Evolutionary conservation across 768 basidiomycete genomes (phyloP), one percentile per base, ranked within the genome.

Genomic region (Pleurotus djamor): DNA sequence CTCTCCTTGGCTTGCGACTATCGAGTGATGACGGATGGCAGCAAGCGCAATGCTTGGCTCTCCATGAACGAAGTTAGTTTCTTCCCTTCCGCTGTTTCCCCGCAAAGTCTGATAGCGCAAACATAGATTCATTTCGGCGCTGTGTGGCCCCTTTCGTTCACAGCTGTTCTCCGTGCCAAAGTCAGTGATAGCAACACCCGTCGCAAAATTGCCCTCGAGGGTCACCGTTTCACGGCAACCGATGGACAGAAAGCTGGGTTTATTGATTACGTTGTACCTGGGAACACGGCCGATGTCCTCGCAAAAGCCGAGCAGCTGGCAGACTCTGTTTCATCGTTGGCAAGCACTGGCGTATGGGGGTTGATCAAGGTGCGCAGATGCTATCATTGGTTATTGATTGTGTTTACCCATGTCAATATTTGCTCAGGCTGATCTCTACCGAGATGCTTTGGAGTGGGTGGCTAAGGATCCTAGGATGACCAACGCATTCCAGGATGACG

Each of bases 31-130:
- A 91, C 86, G 12, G 87, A 91, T 63, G 94, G 89, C 13, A 86
- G 78, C 65, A 83, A 80, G 64, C 87, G 87, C 34, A 86, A 87
- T 66, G 88, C 89, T 1, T 95, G 93, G 89, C 73, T 92, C 54
- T 92, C 88, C 69, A 96, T 97, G 94, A 98, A 96, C 68, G 95
- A 96, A 77, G 89, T 91, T 28, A 28, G 21, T 28, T 28, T 28
- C 21, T 28, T 28, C 21, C 21, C 21, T 28, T 28, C 21, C 3
- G 21, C 2, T 28, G 21, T 28, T 28, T 3, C 21, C 21, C 21
- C 21, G 21, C 21, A 28, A 28, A 28, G 21, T 28, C 21, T 28
- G 3, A 28, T 28, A 28, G 3, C 21, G 21, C 21, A 28, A 28
- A 28, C 21, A n/a, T 60, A 91, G 88, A 75, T 94, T 45, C 86